Base-by-base conservation (phyloP, 176 grass and related monocot species). In the Calamus simplicifolius region DNA sequence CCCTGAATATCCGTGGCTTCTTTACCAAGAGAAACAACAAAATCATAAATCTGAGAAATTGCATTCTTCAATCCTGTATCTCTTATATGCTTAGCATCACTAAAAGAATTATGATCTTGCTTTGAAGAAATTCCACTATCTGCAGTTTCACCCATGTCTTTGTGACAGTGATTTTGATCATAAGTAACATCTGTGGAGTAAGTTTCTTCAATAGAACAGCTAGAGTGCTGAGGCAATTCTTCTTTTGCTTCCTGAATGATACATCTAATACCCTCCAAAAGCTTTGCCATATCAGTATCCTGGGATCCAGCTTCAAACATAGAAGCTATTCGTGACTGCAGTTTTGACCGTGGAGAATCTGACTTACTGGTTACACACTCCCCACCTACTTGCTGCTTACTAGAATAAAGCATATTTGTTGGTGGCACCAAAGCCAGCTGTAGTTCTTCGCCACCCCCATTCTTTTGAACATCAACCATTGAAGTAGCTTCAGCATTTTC, bases 161-260 rank as follows among this genome's bases (percentile, higher is more conserved):
- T 43, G 18, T 56, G 50, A 53, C 71, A 67, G 56, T 15, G 49
- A 4, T 65, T 76, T 63, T 66, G 69, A 69, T 68, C 15, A 38
- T 2, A 19, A 30, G 64, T 30, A 53, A 52, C 43, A 21, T 81
- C 71, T 25, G 58, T 25, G n/a, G 61, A 86, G 68, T 71, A 51
- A 56, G 29, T 56, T 63, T 73, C 70, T 10, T 73, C 51, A 6
- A 54, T 55, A 10, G 54, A 4, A 8, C 59, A 73, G 15, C 19
- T 18, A 63, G 70, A 73, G 48, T 56, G 27, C 50, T 56, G 58
- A 25, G 70, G 69, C 27, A 80, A 75, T 57, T 99, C 85, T 50
- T 80, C 76, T 72, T 99, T 79, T 73, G 85, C 75, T 64, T 93
- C 94, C 78, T 89, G 92, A 2, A 99, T 51, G 79, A 85, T 78